phyloP scores from a whole-genome alignment of 73 alveolate genomes.

The Uronychia binucleata region DNA sequence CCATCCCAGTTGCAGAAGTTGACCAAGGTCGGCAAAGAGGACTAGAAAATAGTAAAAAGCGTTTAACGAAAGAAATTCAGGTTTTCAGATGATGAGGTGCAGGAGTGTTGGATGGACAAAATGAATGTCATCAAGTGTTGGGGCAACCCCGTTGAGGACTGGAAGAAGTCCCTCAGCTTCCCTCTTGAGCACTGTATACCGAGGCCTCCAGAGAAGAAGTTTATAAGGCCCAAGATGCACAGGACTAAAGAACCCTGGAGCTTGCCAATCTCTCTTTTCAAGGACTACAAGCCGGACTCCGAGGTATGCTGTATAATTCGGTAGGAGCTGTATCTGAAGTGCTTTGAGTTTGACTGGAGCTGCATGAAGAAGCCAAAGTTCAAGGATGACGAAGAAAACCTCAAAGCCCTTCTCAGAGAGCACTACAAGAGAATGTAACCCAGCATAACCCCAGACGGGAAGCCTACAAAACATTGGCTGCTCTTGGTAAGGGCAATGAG shows the following conservation, averaged over 20 bases:
- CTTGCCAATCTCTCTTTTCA: conserved; percentile 22
- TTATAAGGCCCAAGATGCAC: conserved; percentile 31
- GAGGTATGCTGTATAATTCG: neutral
- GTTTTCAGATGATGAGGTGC: neutral
- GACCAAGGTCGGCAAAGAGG: conserved; percentile 10
- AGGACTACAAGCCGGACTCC: conserved; percentile 39
- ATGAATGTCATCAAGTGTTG: neutral
- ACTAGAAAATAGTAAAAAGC: neutral
- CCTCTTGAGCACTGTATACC: neutral
- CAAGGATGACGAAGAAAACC: conserved; percentile 12
- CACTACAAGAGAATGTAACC: conserved; percentile 18
- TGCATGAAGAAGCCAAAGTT: conserved; percentile 35
- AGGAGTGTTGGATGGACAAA: conserved; percentile 1
- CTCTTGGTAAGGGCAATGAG: conserved; percentile 29
- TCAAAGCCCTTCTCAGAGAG: conserved; percentile 28
- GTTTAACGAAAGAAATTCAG: neutral
- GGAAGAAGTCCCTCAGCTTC: neutral
- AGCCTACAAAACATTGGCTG: conserved; percentile 22
- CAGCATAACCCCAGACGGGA: conserved; percentile 3
- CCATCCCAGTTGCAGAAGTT: neutral
- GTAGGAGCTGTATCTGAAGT: neutral
- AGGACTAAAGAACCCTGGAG: conserved; percentile 48
- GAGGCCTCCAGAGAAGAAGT: conserved; percentile 25
- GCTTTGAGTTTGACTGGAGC: conserved; percentile 56
- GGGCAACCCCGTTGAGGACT: neutral